These are phyloP conservation scores for Barnettozyma vustinii DNA, from an alignment of 805 yeast species.

Conservation along the genomic window DNA sequence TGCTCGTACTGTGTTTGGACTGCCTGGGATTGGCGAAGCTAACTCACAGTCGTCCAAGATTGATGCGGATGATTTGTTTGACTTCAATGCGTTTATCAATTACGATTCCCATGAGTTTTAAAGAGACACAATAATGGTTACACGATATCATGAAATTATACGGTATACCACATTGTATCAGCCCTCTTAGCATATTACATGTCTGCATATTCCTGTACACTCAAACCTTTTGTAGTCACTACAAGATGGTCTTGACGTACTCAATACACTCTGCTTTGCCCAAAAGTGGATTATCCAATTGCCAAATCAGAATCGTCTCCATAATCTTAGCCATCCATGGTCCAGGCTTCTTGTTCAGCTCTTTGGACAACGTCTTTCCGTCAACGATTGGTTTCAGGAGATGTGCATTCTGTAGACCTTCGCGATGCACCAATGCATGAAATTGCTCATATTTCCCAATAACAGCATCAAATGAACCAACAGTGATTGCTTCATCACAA, in stretches of 20 bases:
- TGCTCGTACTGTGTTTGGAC: neutral
- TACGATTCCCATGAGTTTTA: slow-evolving; percentile 9
- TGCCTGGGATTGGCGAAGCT: neutral
- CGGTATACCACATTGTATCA: neutral
- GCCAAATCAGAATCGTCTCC: slow-evolving; percentile 62
- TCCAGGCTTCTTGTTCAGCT: slow-evolving; percentile 64
- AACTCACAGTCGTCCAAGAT: slow-evolving; percentile 6
- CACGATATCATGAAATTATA: neutral
- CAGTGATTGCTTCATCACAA: slow-evolving; percentile 11
- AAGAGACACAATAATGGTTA: neutral
- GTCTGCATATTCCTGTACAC: neutral
- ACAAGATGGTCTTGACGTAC: slow-evolving; percentile 26
- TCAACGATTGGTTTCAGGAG: slow-evolving; percentile 61
- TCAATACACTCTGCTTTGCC: slow-evolving; percentile 50
- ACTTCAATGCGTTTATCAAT: slow-evolving; percentile 22
- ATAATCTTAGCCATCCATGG: slow-evolving; percentile 72
- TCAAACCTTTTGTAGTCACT: neutral
- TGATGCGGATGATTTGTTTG: slow-evolving; percentile 18
- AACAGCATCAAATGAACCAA: neutral
- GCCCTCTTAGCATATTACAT: neutral
- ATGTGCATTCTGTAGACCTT: slow-evolving; percentile 30
- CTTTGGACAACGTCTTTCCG: slow-evolving; percentile 60
- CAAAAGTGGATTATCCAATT: slow-evolving; percentile 63
- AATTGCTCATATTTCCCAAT: slow-evolving; percentile 14
- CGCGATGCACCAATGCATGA: slow-evolving; percentile 12